These are phyloP conservation scores for Leucosporidium scottii DNA, from an alignment of 768 basidiomycete genomes.

Conservation along the genomic window DNA sequence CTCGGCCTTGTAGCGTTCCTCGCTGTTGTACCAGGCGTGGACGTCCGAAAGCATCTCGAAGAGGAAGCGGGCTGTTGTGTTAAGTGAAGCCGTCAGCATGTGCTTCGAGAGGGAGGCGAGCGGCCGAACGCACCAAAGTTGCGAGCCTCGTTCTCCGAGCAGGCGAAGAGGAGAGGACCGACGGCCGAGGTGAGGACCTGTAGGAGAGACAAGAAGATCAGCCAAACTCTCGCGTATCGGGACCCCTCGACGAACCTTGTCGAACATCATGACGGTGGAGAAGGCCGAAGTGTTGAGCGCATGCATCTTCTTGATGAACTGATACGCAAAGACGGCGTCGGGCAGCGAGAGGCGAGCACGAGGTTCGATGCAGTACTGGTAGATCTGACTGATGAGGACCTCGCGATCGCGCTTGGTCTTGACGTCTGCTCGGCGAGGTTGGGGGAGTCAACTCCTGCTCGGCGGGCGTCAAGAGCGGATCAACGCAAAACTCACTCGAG, in stretches of 20 bases:
- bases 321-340: conserved; percentile 90
- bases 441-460: too few relatives aligned
- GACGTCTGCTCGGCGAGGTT: neutral
- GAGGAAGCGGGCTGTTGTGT: conserved; percentile 69
- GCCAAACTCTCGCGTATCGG: neutral
- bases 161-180: conserved; percentile 77
- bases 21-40: conserved; percentile 70
- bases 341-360: conserved; percentile 87
- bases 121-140: conserved; percentile 71
- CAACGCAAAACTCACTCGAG: neutral
- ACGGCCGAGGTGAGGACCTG: conserved; percentile 76
- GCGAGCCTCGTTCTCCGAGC: conserved; percentile 90
- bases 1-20: conserved; percentile 48
- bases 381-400: conserved; percentile 50
- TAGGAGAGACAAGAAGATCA: conserved; percentile 6
- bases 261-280: conserved; percentile 74
- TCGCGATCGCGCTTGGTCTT: conserved; percentile 45
- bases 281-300: conserved; percentile 82
- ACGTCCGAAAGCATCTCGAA: conserved; percentile 69
- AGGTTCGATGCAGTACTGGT: conserved; percentile 88
- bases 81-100: too few relatives aligned
- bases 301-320: conserved; percentile 82
- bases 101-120: neutral
- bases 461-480: conserved; percentile 41
- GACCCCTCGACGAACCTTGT: conserved; percentile 53